Evolutionary conservation across 768 basidiomycete genomes (phyloP), one percentile per base, ranked within the genome.

Genomic region (Russula virescens): DNA sequence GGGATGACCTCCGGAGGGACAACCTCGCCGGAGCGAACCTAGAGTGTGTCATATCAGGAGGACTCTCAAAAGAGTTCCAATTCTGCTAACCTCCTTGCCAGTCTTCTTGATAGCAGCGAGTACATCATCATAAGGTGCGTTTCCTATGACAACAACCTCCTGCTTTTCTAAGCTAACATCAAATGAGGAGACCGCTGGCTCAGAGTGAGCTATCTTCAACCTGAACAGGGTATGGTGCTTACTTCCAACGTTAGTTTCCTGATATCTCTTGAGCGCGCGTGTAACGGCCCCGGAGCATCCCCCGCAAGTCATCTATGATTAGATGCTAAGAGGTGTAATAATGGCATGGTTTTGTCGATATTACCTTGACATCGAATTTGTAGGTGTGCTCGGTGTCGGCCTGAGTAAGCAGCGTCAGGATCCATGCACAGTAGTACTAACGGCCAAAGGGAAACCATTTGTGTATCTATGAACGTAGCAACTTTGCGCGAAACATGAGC

Each of bases 231-330:
- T n/a, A 57, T 35, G 58, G 45, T 21, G 3, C 54, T 55, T 51
- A 45, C 55, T 21, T 8, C 46, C 46, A 14, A 42, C 11, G 47
- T 34, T 45, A 6, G 49, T 45, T 18, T 62, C 18, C 62, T 89
- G 81, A 5, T 85, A 80, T 75, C 87, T 94, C 65, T 81, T 76
- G 46, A 96, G 79, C 16, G 85, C 93, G 31, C 89, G 84, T 28
- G 76, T 79, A 57, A 96, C 80, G 14, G 93, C 93, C 18, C 88
- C 86, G 34, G 91, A 92, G 77, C 93, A 96, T 28, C 93, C 93
- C 31, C 73, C 71, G 77, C 93, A 96, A 42, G 88, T 84, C 91
- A 94, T 94, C 91, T 92, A n/a, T 25, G 14, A 11, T 34, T 43
- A 11, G 19, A 64, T 42, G 53, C 9, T 35, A 26, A 28, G 8